Conservation (phyloP, 1,139 yeast species). For the Hansenula sp. region DNA sequence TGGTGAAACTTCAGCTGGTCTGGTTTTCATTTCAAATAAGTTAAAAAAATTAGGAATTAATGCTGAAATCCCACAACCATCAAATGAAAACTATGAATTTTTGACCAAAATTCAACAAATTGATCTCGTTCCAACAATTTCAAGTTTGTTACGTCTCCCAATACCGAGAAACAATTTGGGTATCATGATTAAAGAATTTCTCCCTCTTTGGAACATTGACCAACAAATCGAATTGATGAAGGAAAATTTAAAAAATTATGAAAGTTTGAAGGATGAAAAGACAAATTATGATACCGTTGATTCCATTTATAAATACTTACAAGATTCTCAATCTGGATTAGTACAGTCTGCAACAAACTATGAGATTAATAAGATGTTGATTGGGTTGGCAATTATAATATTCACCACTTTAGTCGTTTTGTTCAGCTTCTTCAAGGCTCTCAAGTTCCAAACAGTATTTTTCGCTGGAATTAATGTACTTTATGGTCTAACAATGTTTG, state of each 20-base stretch:
- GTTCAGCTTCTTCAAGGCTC: slow-evolving; percentile 10
- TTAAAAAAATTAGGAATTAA: slow-evolving; percentile 31
- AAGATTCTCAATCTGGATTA: slow-evolving; percentile 48
- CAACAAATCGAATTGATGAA: slow-evolving; percentile 39
- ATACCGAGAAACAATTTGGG: slow-evolving; percentile 89
- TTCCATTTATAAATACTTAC: slow-evolving; percentile 35
- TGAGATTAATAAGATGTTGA: slow-evolving; percentile 44
- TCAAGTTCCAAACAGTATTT: slow-evolving; percentile 18
- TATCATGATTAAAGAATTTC: slow-evolving; percentile 53
- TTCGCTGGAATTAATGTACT: slow-evolving; percentile 34
- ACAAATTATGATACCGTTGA: slow-evolving; percentile 5
- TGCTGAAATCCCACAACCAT: slow-evolving; percentile 37
- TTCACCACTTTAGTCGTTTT: slow-evolving; percentile 28
- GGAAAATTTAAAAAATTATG: slow-evolving; percentile 63
- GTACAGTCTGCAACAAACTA: slow-evolving; percentile 75
- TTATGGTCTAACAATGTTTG: slow-evolving; percentile 67
- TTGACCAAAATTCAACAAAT: slow-evolving; percentile 64
- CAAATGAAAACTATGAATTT: slow-evolving; percentile 45
- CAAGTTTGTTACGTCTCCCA: slow-evolving; percentile 71
- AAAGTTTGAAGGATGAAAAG: slow-evolving; percentile 25
- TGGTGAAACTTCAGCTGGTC: slow-evolving; percentile 88
- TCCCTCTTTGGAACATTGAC: slow-evolving; percentile 46
- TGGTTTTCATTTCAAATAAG: slow-evolving; percentile 64
- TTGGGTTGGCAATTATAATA: slow-evolving; percentile 41
- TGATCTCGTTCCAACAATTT: slow-evolving; percentile 83